phyloP scores from a whole-genome alignment of 176 grass and related monocot species.

The Avena insularis region DNA sequence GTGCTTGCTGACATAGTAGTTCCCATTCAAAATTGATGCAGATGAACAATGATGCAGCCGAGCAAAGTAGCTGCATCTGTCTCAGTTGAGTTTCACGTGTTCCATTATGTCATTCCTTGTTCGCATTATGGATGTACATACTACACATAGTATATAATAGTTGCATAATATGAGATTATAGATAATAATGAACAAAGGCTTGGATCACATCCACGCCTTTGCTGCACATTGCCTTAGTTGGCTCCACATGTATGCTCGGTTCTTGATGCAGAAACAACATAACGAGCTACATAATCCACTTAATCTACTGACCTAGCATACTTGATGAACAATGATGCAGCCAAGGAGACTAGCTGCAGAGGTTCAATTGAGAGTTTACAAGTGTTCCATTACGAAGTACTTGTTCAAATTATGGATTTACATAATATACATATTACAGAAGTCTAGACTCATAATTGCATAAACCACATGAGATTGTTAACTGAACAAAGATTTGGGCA shows the following conservation, averaged over 20 bases:
- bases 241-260: neutral
- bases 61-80: no score
- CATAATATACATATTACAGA: conserved; percentile 36
- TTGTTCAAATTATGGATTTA: conserved; percentile 36
- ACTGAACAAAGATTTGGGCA: conserved; percentile 24
- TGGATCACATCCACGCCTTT: neutral
- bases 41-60: no score
- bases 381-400: neutral
- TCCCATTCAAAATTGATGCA: no score
- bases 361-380: conserved; percentile 28
- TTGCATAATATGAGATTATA: neutral
- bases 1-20: no score
- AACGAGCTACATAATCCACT: neutral
- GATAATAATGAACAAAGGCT: neutral
- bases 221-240: neutral
- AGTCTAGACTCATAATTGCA: conserved; percentile 29
- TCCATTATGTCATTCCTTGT: no score
- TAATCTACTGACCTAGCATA: neutral
- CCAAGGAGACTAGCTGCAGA: neutral
- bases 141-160: no score
- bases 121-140: no score
- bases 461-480: conserved; percentile 14
- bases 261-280: neutral
- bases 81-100: no score
- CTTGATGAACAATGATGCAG: conserved; percentile 9